Evolutionary conservation across 73 alveolate genomes (phyloP).

Genomic region (Breviolum minutum): DNA sequence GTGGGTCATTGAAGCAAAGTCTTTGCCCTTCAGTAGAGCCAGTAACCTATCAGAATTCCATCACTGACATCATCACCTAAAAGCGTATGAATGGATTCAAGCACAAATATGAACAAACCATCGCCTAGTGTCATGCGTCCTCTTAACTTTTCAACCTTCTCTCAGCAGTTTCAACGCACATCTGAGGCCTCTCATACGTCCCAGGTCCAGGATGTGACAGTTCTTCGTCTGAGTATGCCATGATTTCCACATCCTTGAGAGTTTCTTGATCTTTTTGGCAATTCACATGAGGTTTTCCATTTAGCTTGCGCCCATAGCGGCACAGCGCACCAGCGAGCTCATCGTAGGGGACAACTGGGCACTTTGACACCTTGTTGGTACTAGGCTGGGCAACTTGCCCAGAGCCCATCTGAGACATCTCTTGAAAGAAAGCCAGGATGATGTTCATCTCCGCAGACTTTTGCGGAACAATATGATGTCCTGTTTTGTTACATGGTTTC

Average conservation of each 20-base stretch:
- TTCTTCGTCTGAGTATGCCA: neutral
- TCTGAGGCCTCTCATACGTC: conserved; percentile 21
- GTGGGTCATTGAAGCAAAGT: conserved; percentile 24
- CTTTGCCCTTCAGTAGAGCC: conserved; percentile 9
- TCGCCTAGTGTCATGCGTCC: neutral
- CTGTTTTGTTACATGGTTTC: neutral
- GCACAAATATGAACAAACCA: neutral
- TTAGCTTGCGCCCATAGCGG: neutral
- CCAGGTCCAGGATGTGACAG: conserved; percentile 17
- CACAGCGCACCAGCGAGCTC: conserved; percentile 1
- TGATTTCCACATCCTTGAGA: no score
- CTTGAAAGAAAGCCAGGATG: conserved; percentile 6
- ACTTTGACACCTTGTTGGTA: neutral
- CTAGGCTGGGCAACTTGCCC: neutral
- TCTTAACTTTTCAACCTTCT: neutral
- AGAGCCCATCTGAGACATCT: neutral
- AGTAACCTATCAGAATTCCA: neutral
- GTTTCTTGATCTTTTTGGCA: no score
- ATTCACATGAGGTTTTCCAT: no score
- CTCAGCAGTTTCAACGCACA: neutral
- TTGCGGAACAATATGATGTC: conserved; percentile 66
- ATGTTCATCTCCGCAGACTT: conserved; percentile 67
- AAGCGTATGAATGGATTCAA: no score
- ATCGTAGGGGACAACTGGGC: neutral
- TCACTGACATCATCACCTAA: no score